Base-by-base conservation (phyloP, 1,139 yeast species). In the Debaryomycetaceae sp. region DNA sequence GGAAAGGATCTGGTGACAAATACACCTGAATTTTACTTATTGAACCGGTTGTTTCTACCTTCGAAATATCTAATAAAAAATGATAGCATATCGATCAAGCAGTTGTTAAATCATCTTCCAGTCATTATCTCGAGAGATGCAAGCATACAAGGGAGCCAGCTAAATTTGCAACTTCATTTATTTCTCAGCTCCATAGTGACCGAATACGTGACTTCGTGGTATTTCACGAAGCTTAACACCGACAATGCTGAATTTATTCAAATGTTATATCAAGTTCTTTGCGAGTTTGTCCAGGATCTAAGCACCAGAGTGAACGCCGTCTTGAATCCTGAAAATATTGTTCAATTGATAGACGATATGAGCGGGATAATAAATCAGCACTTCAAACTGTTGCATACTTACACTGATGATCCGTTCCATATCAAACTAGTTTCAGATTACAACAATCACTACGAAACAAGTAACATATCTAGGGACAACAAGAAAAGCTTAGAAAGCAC, bases 121-220 rank as follows among this genome's bases (percentile, higher is more conserved):
- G 41, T 36, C 6, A 44, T 62, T 6, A 51, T 56, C 11, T 46
- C 47, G 31, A 42, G 46, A 4, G 40, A 46, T 30, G 43, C 41
- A 6, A 44, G 49, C 8, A 41, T 47, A 3, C 42, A 46, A 14
- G 48, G 47, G 16, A 40, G 47, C 5, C 43, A 46, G 30, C 49
- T 69, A 14, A 69, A 70, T 42, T 56, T 68, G 35, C 64, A 67
- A 41, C 41, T 71, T 15, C 76, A 72, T 46, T 47, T 70, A 38
- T 66, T 71, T 39, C 46, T 70, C 15, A 58, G 67, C 16, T 52
- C 64, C 2, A 63, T 70, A 5, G 56, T 68, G 45, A 52, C 60
- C 7, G 57, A 61, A 31, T 71, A 57, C 42, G 62, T 72, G 17
- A 56, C 58, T 40, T 58, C 70, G 35, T 72, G 78, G 78, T 72